Conservation (phyloP, 257 asterid species). For the Nicotiana attenuata region DNA sequence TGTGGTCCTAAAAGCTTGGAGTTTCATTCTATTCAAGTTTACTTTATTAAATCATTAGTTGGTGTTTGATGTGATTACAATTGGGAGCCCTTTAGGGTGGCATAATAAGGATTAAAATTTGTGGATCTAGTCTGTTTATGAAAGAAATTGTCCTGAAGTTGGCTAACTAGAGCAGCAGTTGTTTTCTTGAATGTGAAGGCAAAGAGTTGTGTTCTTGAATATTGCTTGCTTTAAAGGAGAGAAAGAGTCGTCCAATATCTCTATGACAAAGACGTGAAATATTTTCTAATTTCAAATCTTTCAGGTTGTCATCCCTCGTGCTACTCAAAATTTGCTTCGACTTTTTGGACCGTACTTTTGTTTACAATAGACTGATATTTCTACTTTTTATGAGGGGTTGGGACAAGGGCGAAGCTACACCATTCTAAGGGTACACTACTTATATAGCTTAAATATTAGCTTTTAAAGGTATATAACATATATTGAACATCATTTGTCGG, state of each 20-base stretch:
- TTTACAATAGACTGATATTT: neutral
- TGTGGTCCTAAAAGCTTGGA: slow-evolving; percentile 7
- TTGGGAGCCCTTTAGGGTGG: neutral
- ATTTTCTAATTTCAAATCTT: neutral
- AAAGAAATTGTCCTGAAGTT: neutral
- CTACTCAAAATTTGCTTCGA: neutral
- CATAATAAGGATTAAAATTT: no score
- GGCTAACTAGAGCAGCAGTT: neutral
- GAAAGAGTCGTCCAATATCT: neutral
- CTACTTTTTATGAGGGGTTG: neutral
- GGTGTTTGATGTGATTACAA: neutral
- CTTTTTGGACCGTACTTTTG: neutral
- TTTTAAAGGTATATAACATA: no score
- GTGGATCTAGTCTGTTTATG: neutral
- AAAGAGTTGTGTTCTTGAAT: neutral
- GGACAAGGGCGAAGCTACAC: neutral
- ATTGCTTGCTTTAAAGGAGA: neutral
- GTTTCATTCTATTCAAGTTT: neutral
- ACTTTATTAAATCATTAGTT: neutral
- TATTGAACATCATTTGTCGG: no score
- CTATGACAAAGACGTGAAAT: neutral
- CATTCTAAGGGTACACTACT: no score
- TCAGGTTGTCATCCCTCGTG: neutral
- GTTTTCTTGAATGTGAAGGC: neutral
- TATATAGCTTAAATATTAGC: no score